Base-by-base conservation (phyloP, 768 basidiomycete species). In the Macrolepiota fuliginosa region DNA sequence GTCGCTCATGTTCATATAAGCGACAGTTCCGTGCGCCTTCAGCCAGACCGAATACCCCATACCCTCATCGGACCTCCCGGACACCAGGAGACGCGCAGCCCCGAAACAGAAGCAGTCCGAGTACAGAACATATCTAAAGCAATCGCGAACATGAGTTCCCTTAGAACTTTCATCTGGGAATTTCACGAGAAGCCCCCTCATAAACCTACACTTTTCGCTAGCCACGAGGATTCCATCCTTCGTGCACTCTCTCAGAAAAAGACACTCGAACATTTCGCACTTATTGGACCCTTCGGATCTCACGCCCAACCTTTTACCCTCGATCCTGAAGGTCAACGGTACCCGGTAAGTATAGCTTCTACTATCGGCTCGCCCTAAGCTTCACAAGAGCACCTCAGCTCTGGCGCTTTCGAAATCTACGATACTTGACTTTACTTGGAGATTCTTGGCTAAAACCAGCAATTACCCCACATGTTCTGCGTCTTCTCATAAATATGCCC, bases 1-100 rank as follows among this genome's bases (percentile, higher is more conserved):
- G 73, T 84, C 47, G 76, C 78, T 7, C 77, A 79, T 58, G 76
- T 84, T 12, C 76, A 80, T 54, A 74, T 84, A 52, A 77, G 73
- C 69, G 74, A 79, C 47, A 73, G 71, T 36, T 54, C 65, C 19
- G 77, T 79, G 64, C 71, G 74, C 62, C 65, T 69, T 17, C 66
- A 74, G 7, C 70, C 77, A 39, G 79, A 83, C 69, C 76, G 73
- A n/a, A 74, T 73, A 58, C 81, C 81, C 22, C 70, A 65, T 45
- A 71, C 72, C 3, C 75, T 81, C 54, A 69, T 79, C n/a, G 72
- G 75, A 59, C 39, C 54, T 64, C 11, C 65, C 68, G 39, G 7
- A 45, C 27, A 52, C 56, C 53, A 54, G 51, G 52, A 45, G 36
- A 15, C 27, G 36, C n/a, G 35, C 42, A 19, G 37, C 24, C 53